Percentiles rank a stretch among this genome's conserved stretches.
phyloP scores from a whole-genome alignment of 345 rosid species.

The Brassica incana region DNA sequence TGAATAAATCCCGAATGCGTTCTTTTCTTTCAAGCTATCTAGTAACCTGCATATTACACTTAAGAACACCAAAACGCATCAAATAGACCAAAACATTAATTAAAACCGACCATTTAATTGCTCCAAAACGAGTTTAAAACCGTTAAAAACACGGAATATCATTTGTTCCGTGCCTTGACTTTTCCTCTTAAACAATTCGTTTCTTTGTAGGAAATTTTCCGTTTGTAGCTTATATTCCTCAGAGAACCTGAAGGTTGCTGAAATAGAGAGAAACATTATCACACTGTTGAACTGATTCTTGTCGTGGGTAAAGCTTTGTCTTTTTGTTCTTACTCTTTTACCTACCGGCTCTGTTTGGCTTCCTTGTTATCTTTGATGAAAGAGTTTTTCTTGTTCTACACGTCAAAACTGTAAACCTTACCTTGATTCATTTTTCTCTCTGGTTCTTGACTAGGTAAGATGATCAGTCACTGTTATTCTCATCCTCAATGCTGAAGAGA shows the following conservation, averaged over 20 bases:
- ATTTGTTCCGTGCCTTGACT: neutral
- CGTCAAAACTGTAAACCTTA: neutral
- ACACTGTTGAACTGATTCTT: slow-evolving; percentile 28
- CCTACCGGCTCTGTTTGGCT: slow-evolving; percentile 8
- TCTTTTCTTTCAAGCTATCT: too few species aligned
- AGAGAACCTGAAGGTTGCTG: slow-evolving; percentile 26
- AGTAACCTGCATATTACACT: too few species aligned
- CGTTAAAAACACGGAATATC: too few species aligned
- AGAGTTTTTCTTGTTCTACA: neutral
- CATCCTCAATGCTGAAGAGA: slow-evolving; percentile 9
- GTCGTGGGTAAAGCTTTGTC: slow-evolving; percentile 9
- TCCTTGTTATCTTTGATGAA: neutral
- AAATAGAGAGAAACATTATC: neutral
- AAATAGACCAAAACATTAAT: too few species aligned
- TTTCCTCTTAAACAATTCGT: neutral
- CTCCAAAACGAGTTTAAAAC: too few species aligned
- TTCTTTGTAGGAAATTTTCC: neutral
- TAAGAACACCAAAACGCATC: too few species aligned
- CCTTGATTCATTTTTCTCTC: neutral
- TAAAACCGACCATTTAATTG: too few species aligned
- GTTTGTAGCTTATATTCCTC: slow-evolving; percentile 7
- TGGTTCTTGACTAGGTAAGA: slow-evolving; percentile 2
- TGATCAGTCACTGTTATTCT: neutral
- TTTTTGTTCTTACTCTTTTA: slow-evolving; percentile 14
- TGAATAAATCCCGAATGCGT: too few species aligned